phyloP scores from a whole-genome alignment of 129 eudicot genomes.

The Artemisia tridentata region DNA sequence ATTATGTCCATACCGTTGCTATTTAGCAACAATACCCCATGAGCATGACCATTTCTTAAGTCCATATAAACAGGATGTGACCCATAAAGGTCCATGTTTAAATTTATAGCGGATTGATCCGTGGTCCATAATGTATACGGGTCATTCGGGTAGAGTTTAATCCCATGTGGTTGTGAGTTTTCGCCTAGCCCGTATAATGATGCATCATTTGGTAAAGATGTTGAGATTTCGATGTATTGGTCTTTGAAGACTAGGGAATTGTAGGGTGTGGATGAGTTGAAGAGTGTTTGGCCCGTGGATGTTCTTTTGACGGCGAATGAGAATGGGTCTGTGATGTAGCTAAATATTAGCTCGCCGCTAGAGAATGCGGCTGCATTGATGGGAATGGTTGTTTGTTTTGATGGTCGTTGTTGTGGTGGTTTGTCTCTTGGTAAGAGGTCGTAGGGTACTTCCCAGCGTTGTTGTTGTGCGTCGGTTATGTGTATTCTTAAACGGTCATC shows the following conservation, averaged over 20 bases:
- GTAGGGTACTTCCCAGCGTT: constrained; percentile 96
- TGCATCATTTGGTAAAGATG: constrained; percentile 75
- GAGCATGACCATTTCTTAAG: constrained; percentile 68
- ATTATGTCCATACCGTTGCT: constrained; percentile 98
- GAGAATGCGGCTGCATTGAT: constrained; percentile 40
- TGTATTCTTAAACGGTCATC: constrained; percentile 74
- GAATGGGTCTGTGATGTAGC: constrained; percentile 77
- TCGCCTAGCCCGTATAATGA: constrained; percentile 93
- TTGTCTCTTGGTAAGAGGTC: constrained; percentile 67
- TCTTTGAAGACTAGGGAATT: constrained; percentile 71
- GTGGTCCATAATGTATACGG: constrained; percentile 88
- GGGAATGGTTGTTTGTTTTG: constrained; percentile 32
- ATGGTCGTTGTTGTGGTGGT: constrained; percentile 48
- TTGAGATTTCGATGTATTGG: constrained; percentile 83
- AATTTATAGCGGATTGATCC: constrained; percentile 79
- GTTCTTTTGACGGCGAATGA: constrained; percentile 72
- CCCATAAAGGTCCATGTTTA: constrained; percentile 85
- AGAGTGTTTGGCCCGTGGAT: constrained; percentile 73
- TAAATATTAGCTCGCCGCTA: constrained; percentile 56
- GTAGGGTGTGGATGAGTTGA: constrained; percentile 55
- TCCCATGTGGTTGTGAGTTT: constrained; percentile 93
- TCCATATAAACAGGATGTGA: constrained; percentile 99
- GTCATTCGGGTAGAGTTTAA: constrained; percentile 76
- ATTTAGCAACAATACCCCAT: constrained; percentile 80
- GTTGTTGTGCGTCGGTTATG: constrained; percentile 71